These are phyloP conservation scores for Leccinum pachyderme DNA, from an alignment of 1,284 basidiomycete genomes.

Conservation along the genomic window DNA sequence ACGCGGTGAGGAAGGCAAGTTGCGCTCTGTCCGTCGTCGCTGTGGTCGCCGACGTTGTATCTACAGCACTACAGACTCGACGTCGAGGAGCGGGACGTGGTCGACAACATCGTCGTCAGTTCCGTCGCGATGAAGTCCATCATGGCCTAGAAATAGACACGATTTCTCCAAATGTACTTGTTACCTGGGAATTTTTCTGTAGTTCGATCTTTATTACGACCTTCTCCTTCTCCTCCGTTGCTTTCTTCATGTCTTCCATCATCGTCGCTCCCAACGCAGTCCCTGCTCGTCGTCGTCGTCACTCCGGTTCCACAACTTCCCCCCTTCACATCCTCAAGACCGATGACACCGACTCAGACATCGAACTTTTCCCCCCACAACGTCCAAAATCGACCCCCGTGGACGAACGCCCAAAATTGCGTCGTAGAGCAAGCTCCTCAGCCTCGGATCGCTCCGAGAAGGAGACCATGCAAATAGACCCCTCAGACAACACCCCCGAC, in stretches of 20 bases:
- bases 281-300: constrained; percentile 29
- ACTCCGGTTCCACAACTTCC: constrained; percentile 31
- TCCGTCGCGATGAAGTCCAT: constrained; percentile 74
- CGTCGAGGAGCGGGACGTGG: constrained; percentile 39
- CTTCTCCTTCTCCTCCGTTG: no score
- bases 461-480: constrained; percentile 29
- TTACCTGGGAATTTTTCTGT: no score
- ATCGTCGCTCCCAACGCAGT: background rate
- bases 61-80: constrained; percentile 68
- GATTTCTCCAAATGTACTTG: no score
- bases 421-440: constrained; percentile 22
- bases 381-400: constrained; percentile 36
- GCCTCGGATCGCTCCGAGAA: constrained; percentile 35
- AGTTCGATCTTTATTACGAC: no score
- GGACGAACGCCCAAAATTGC: constrained; percentile 27
- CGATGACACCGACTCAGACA: constrained; percentile 5
- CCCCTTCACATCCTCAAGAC: constrained; percentile 14
- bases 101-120: constrained; percentile 71
- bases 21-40: background rate
- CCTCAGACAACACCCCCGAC: background rate
- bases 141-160: no score
- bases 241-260: background rate
- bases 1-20: constrained; percentile 64
- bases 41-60: background rate
- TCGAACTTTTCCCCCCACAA: constrained; percentile 23